A percentile compares a stretch with the other conserved stretches of the same genome.
phyloP scores from a whole-genome alignment of 2,329 filamentous ascomycete genomes.

The Aureobasidium zeae region DNA sequence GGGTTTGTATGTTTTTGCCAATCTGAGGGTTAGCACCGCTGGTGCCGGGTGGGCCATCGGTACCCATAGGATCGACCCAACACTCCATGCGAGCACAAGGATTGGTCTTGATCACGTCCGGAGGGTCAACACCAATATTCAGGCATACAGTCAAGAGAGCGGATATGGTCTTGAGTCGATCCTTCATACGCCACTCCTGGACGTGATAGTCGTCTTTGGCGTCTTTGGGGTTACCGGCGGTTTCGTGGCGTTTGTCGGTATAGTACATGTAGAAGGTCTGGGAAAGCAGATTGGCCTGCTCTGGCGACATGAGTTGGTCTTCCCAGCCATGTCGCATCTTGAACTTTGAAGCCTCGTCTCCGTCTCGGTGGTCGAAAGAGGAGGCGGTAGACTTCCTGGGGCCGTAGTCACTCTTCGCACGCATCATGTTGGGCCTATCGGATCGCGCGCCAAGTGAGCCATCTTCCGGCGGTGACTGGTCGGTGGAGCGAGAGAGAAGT shows the following conservation, averaged over 20 bases:
- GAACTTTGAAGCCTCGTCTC: constrained; percentile 25
- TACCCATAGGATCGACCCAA: constrained; percentile 85
- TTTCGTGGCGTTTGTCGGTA: constrained; percentile 95
- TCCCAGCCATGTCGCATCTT: constrained; percentile 78
- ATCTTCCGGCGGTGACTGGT: constrained; percentile 3
- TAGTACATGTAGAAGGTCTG: constrained; percentile 99
- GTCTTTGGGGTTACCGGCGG: constrained; percentile 71
- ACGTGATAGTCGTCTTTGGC: constrained; percentile 35
- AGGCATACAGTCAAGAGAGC: constrained; percentile 89
- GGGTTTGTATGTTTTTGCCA: constrained; percentile 87
- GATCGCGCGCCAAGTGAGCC: not conserved
- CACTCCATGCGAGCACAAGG: constrained; percentile 91
- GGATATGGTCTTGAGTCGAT: constrained; percentile 91
- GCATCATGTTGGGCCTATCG: constrained; percentile 32
- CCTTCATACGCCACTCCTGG: constrained; percentile 95
- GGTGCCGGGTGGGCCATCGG: constrained; percentile 54
- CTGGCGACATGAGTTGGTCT: constrained; percentile 81
- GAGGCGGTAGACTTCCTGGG: constrained; percentile 22
- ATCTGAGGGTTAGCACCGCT: constrained; percentile 62
- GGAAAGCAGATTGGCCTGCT: constrained; percentile 75
- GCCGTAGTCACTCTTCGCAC: constrained; percentile 47
- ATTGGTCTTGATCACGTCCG: constrained; percentile 90
- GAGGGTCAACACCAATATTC: constrained; percentile 95
- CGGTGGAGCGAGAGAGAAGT: constrained; percentile 5
- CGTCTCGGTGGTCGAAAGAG: constrained; percentile 26